Conservation (phyloP, 306 rosid genomes). For the Pyrus communis region DNA sequence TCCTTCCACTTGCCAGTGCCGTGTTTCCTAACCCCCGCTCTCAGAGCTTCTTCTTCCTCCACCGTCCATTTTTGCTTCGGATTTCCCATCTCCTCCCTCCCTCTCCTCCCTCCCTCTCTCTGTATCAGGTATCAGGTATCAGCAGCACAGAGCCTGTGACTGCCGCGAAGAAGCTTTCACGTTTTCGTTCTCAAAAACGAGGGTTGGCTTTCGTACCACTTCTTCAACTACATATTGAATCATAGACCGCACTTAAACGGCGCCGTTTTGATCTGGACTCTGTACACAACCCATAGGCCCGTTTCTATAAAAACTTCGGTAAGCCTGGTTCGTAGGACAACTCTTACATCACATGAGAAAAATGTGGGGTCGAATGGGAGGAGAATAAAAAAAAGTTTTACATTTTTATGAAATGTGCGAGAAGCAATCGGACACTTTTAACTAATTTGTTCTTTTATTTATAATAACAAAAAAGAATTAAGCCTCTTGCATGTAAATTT, state of each 20-base stretch:
- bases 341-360: accelerated
- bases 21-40: conserved; percentile 35
- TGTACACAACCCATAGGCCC: no score
- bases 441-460: no score
- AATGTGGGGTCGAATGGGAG: accelerated
- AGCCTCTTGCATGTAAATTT: no score
- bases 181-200: neutral
- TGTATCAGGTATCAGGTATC: no score
- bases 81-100: conserved; percentile 26
- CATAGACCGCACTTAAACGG: neutral
- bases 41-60: conserved; percentile 43
- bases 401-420: no score
- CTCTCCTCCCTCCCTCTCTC: neutral
- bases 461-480: no score
- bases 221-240: neutral
- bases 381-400: no score
- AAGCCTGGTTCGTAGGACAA: no score
- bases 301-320: no score
- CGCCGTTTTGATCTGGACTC: neutral
- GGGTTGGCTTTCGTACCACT: neutral
- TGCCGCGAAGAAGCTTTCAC: neutral
- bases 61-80: conserved; percentile 46
- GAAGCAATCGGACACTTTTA: no score
- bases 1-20: conserved; percentile 49
- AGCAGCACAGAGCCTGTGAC: neutral